Base-by-base conservation (phyloP, 163 green algal species). In the Chlorella variabilis region DNA sequence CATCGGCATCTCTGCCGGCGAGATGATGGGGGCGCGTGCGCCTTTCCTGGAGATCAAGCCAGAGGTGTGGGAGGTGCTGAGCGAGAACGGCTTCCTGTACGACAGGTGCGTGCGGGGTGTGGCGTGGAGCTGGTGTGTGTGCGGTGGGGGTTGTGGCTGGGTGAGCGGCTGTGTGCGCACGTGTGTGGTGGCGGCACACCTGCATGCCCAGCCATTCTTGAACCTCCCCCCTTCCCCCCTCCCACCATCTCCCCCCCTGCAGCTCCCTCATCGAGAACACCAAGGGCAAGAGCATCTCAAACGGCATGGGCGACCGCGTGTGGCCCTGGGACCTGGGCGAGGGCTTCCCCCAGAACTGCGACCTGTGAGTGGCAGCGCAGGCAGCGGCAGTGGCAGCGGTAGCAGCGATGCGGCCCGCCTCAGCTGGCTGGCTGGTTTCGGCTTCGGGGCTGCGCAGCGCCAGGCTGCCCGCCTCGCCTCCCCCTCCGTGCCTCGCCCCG, bases 271-370 rank as follows among this genome's bases (percentile, higher is more conserved):
- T 75, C 7, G 84, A 85, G 62, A 56, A 63, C 4, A 34, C 70
- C 45, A 48, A 13, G 23, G 71, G 71, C 23, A 34, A 39, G 11
- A 81, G 78, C 3, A 29, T 70, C 18, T 62, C 48, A 7, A 51
- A 49, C 21, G 71, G 33, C 17, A 68, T 70, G 58, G n/a, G 39
- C 23, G 17, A 66, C 2, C 36, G 71, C 2, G 33, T 89, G 34
- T 89, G 76, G 74, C 84, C 84, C 11, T 89, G 83, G 42, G 83
- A 78, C 51, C 78, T 89, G 65, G 75, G 67, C 4, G 23, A 77
- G 18, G 84, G 84, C 42, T 82, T 89, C 7, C 51, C 65, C 13
- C 36, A 67, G 23, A 66, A 78, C 71, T 78, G 71, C 71, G 15
- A 8, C 34, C 15, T n/a, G 4, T 62, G 25, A 11, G 11, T 15